A percentile compares a stretch with the other conserved stretches of the same genome.
These are phyloP conservation scores for Trichoderma lentiforme DNA, from an alignment of 2,329 filamentous ascomycete species.

Conservation along the genomic window DNA sequence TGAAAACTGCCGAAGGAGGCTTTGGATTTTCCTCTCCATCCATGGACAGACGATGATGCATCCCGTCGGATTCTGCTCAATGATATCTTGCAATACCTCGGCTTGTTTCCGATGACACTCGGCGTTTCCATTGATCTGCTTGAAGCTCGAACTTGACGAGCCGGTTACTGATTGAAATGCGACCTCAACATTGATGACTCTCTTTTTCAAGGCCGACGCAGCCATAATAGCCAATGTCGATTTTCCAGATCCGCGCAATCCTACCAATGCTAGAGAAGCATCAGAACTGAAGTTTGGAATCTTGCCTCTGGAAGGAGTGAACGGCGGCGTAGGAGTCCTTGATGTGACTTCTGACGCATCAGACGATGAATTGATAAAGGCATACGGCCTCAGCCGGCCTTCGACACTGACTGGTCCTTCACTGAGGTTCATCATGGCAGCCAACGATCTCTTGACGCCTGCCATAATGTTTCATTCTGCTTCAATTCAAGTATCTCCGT, in stretches of 20 bases:
- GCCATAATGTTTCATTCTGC: conserved; percentile 10
- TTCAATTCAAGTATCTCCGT: neutral
- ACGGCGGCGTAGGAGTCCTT: conserved; percentile 8
- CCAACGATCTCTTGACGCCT: conserved; percentile 12
- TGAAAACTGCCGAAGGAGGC: conserved; percentile 1
- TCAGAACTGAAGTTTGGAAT: conserved; percentile 5
- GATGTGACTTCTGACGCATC: neutral
- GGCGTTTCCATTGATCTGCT: neutral
- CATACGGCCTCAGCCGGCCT: neutral
- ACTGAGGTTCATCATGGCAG: neutral
- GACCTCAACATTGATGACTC: neutral
- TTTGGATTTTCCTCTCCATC: conserved; percentile 12
- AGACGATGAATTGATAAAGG: neutral
- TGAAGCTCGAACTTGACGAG: conserved; percentile 1
- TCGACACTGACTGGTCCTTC: neutral
- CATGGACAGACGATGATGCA: conserved; percentile 12
- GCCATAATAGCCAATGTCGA: conserved; percentile 13
- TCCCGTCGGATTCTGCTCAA: neutral
- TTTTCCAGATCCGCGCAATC: conserved; percentile 6
- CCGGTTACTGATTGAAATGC: conserved; percentile 3
- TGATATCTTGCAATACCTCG: neutral
- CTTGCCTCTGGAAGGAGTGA: neutral
- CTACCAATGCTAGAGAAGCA: conserved; percentile 3
- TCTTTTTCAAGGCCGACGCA: conserved; percentile 8
- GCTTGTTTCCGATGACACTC: neutral